Evolutionary conservation across 2,329 filamentous ascomycete genomes (phyloP).

Genomic region (Aspergillus glaucus): DNA sequence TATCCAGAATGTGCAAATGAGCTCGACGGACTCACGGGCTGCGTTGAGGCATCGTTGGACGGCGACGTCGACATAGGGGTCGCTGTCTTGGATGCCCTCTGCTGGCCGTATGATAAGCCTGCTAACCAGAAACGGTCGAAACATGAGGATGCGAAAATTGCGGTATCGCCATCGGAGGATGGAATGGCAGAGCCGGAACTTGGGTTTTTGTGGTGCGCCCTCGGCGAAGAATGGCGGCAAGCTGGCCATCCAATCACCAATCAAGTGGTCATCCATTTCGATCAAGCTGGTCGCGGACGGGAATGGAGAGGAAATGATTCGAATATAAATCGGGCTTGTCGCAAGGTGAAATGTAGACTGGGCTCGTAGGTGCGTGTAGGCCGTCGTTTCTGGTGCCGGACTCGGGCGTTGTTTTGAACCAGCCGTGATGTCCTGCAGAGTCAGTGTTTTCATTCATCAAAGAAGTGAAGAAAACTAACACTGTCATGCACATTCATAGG

Average conservation of each 20-base stretch:
- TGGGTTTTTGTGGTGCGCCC: conserved; percentile 11
- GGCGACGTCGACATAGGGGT: conserved; percentile 7
- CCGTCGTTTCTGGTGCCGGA: conserved; percentile 18
- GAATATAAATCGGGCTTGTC: conserved; percentile 26
- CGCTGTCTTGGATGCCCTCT: conserved; percentile 2
- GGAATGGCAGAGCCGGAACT: conserved; percentile 19
- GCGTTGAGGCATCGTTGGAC: conserved; percentile 23
- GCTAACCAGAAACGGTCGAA: conserved; percentile 23
- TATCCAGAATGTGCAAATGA: conserved; percentile 22
- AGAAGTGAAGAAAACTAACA: conserved; percentile 1
- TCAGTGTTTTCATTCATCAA: neutral
- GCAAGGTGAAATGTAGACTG: conserved; percentile 26
- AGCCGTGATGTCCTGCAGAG: conserved; percentile 11
- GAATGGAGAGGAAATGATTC: conserved; percentile 24
- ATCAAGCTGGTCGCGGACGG: conserved; percentile 24
- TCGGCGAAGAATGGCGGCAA: conserved; percentile 24
- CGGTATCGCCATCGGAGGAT: conserved; percentile 26
- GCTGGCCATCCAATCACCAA: conserved; percentile 20
- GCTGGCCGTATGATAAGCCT: conserved; percentile 10
- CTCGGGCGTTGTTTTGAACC: conserved; percentile 14
- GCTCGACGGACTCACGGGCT: conserved; percentile 23
- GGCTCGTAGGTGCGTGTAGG: conserved; percentile 25
- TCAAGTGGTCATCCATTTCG: conserved; percentile 18
- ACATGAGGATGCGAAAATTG: conserved; percentile 29
- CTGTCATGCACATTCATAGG: conserved; percentile 30